Base-by-base conservation (phyloP, 805 yeast species). In the Lipomyces anomalus region DNA sequence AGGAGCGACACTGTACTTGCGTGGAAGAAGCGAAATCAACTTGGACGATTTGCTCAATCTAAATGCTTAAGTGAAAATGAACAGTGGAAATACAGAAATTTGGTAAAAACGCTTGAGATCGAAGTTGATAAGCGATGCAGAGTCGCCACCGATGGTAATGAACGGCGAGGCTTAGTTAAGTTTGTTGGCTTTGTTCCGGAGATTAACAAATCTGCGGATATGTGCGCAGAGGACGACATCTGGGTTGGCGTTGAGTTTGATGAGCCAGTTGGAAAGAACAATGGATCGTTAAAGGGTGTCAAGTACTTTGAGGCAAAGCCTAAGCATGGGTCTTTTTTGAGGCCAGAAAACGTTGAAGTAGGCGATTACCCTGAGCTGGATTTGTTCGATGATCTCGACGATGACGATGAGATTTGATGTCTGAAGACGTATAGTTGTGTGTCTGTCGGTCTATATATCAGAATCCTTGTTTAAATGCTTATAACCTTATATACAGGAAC, bases 161-260 rank as follows among this genome's bases (percentile, higher is more conserved):
- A 72, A 53, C 70, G 95, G 54, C 61, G 83, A 32, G 97, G 97
- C 2, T 66, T 70, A n/a, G 73, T 90, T 23, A 67, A 71, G 46
- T 90, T 66, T 57, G 67, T 88, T 11, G 97, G 97, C 2, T 65
- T 64, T 33, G 77, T 90, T 1, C 70, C 76, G 0, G 78, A 73
- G 33, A 74, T 88, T 40, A 80, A 78, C 39, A 61, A 61, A 11
- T 24, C 26, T 11, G 38, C 11, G 11, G 23, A 24, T 6, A 38
- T 34, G 4, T 39, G 34, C 28, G 52, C 54, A 22, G 73, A 70
- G 2, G 48, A 48, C 26, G 37, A 40, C 26, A 21, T 53, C 7
- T 90, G 97, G 96, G 74, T 84, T 24, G 97, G 97, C 0, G 75
- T 90, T 3, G 84, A 81, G 56, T 79, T 88, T 44, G 92, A 84